Evolutionary conservation across 2,329 filamentous ascomycete genomes (phyloP), one percentile per base, ranked within the genome.

Genomic region (Arthroderma sp.): DNA sequence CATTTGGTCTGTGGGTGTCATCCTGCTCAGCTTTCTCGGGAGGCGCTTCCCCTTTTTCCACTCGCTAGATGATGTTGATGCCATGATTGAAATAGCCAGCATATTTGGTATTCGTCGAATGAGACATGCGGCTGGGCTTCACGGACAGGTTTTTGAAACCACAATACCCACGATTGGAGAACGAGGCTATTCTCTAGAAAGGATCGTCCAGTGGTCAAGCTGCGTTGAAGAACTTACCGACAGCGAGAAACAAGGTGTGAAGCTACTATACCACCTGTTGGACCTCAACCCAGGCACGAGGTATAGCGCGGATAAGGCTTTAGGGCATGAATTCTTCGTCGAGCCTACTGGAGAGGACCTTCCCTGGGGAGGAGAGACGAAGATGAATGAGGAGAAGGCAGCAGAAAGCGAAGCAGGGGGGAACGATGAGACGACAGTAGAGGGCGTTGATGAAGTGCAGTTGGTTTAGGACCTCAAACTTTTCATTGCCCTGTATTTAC

Each of bases 21-120:
- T 98, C 45, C 74, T 98, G 2, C 72, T 98, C n/a, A 98, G 91
- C 0, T 83, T 98, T 50, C 71, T 98, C 9, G 89, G 85, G 36
- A 83, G 83, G 46, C 80, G 91, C 3, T 98, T 98, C 56, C 91
- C 91, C 1, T 98, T 98, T 66, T 98, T 98, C 73, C 95, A 98
- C 66, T 94, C 85, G 38, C 83, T 87, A n/a, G 91, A 98, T 61
- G 91, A 98, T 56, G 83, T 98, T 40, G 91, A 98, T 59, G 91
- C 91, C 42, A 83, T 95, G 75, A 89, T 98, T 53, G 91, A 98
- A 64, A 93, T 98, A 53, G 85, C 88, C 32, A 94, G 86, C 47
- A 94, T 98, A 49, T 95, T 96, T 61, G 91, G 91, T 41, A 74
- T 74, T 36, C 80, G 77, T 58, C 79, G 81, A 47, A 96, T 98